phyloP scores from a whole-genome alignment of 129 eudicot species.

The Centella asiatica region DNA sequence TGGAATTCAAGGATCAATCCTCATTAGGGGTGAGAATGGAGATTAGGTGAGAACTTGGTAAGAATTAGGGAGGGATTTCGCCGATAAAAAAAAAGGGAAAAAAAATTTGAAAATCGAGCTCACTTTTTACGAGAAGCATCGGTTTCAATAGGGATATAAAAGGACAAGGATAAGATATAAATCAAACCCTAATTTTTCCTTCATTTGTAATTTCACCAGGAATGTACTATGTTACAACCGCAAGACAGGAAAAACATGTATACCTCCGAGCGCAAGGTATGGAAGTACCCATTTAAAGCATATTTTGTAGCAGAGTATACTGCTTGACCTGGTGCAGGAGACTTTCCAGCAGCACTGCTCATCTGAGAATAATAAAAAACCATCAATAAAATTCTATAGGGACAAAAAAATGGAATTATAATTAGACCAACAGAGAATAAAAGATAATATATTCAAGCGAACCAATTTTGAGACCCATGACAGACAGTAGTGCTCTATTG shows the following conservation, averaged over 20 bases:
- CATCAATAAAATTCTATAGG: constrained; percentile 1
- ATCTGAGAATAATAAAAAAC: constrained; percentile 42
- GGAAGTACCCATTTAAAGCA: constrained; percentile 90
- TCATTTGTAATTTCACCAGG: background rate
- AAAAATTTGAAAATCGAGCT: background rate
- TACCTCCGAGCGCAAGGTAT: constrained; percentile 94
- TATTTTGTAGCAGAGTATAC: constrained; percentile 89
- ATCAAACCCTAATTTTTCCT: too few species aligned
- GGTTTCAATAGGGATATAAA: background rate
- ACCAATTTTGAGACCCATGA: background rate
- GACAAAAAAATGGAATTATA: background rate
- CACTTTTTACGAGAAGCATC: background rate
- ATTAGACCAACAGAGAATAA: background rate
- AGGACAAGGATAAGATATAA: background rate
- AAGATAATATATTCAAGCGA: background rate
- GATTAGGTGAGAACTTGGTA: too few species aligned
- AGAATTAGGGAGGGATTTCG: too few species aligned
- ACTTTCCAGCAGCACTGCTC: constrained; percentile 99
- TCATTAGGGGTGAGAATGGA: too few species aligned
- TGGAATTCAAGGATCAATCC: too few species aligned
- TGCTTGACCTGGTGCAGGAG: constrained; percentile 95
- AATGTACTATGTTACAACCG: background rate
- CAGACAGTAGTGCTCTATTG: background rate
- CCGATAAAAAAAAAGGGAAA: too few species aligned
- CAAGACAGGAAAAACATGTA: background rate